Percentiles rank a stretch among this genome's conserved stretches.
Evolutionary conservation across 2,329 filamentous ascomycete species (phyloP).

Genomic region (Epichloe uncinata): DNA sequence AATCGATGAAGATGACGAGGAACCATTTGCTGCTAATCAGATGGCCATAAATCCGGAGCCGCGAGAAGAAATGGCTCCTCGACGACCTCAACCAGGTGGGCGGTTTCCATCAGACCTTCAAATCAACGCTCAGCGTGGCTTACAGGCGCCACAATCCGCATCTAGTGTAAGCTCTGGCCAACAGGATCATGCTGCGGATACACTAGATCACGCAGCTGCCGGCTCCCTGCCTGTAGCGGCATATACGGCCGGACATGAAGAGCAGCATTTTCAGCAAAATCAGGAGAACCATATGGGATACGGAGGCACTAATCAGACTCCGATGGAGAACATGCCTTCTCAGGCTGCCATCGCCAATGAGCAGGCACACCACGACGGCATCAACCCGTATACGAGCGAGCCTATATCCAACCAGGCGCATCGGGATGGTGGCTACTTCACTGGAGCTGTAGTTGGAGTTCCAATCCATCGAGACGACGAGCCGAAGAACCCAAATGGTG

Average conservation of each 20-base stretch:
- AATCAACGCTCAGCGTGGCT: constrained; percentile 63
- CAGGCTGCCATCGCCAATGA: constrained; percentile 36
- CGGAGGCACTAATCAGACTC: constrained; percentile 30
- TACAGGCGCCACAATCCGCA: constrained; percentile 66
- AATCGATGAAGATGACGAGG: constrained; percentile 58
- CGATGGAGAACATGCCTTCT: constrained; percentile 35
- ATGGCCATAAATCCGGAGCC: constrained; percentile 31
- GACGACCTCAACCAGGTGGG: constrained; percentile 81
- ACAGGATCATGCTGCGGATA: constrained; percentile 31
- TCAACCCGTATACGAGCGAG: constrained; percentile 44
- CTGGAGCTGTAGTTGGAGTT: constrained; percentile 9
- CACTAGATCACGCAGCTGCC: constrained; percentile 46
- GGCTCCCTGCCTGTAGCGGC: constrained; percentile 32
- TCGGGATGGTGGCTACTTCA: constrained; percentile 8
- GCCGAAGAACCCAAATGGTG: neutral
- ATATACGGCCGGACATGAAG: constrained; percentile 17
- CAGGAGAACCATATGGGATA: constrained; percentile 23
- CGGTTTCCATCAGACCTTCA: constrained; percentile 91
- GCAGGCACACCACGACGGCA: constrained; percentile 38
- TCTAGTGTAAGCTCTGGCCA: constrained; percentile 67
- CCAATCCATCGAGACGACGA: constrained; percentile 8
- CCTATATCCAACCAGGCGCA: constrained; percentile 17
- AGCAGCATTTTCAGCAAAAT: neutral
- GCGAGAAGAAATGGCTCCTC: constrained; percentile 37
- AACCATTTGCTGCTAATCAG: constrained; percentile 42